These are phyloP conservation scores for Fusarium temperatum DNA, from an alignment of 2,329 filamentous ascomycete genomes.

Conservation along the genomic window DNA sequence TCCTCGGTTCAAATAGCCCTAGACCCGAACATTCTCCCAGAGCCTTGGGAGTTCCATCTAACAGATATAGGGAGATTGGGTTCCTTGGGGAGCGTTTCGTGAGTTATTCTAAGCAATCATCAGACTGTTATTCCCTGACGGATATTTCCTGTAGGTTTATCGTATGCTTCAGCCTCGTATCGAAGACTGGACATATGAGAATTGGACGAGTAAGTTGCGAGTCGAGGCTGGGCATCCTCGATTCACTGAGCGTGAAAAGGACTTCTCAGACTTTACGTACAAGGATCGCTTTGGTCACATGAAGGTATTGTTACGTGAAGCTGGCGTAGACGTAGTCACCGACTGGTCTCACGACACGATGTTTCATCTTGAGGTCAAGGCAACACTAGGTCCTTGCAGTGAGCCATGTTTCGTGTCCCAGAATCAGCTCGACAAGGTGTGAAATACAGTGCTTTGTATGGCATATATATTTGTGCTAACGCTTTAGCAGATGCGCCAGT, in stretches of 20 bases:
- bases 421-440: background rate
- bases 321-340: background rate
- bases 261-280: background rate
- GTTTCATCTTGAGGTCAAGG: background rate
- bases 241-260: background rate
- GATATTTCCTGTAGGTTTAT: background rate
- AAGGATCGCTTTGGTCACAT: background rate
- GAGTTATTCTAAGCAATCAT: background rate
- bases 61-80: background rate
- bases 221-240: background rate
- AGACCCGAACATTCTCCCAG: background rate
- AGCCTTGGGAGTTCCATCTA: background rate
- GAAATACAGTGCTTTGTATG: background rate
- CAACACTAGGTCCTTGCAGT: background rate
- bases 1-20: background rate
- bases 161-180: background rate
- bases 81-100: background rate
- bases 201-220: background rate
- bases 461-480: background rate
- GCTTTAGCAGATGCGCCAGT: background rate
- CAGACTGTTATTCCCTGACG: background rate
- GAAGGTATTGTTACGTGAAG: background rate
- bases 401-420: background rate
- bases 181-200: background rate
- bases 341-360: background rate